Base-by-base conservation (phyloP, 192 early-diverging fungal species). In the Kappamyces sp. region DNA sequence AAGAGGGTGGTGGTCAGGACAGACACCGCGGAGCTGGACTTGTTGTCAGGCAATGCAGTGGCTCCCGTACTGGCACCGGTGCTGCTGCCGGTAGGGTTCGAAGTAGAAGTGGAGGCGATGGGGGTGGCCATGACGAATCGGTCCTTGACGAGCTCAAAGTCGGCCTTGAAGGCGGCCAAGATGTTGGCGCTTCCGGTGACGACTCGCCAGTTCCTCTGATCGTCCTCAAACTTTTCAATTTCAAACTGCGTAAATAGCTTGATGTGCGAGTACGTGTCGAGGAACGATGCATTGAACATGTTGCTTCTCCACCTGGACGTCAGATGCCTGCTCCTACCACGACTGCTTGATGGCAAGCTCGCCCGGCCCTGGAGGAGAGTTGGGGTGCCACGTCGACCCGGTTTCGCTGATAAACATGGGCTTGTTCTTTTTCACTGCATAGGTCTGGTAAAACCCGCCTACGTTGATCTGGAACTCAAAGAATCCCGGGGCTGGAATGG, bases 241-340 rank as follows among this genome's bases (percentile, higher is more conserved):
- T 75, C 74, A 49, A 73, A 75, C 37, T 66, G 47, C 44, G 31
- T 52, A 46, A 69, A 37, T 39, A 59, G 66, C 58, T 75, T 75
- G 47, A 75, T 47, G 40, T 36, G 58, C 0, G 74, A 66, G 59
- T 64, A 73, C 1, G 36, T 15, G 40, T 54, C 55, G 13, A 74
- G 54, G 58, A 68, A 68, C 15, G 74, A 66, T 4, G 47, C 51
- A 47, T 72, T 67, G 46, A 60, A 63, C 3, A 50, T 10, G 23
- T 10, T 32, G 60, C 73, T 65, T 38, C 62, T 33, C 72, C 72
- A 74, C n/a, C n/a, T n/a, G n/a, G n/a, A n/a, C n/a, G n/a, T n/a
- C n/a, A n/a, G n/a, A n/a, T n/a, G n/a, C n/a, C n/a, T n/a, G n/a
- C n/a, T n/a, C n/a, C n/a, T n/a, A n/a, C 65, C 65, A 74, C 2